Evolutionary conservation across 2,329 filamentous ascomycete genomes (phyloP), one percentile per base, ranked within the genome.

Genomic region (Neonectria punicea): DNA sequence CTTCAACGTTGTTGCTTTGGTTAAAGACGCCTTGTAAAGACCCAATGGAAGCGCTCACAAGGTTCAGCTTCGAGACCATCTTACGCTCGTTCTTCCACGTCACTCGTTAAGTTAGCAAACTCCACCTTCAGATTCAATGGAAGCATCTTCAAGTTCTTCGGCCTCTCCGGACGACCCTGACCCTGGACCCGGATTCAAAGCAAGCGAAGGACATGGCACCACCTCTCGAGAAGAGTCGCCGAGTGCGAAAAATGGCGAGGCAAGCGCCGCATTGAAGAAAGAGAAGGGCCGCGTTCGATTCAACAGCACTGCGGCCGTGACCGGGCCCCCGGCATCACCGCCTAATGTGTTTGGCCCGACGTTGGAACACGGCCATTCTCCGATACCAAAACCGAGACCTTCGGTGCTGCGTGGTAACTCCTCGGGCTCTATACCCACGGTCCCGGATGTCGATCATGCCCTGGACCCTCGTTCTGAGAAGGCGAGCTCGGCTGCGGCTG

Each of bases 271-370:
- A 30, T 36, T 67, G n/a, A 74, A 58, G 63, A 82, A 77, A 69
- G 83, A 85, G 65, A 85, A 83, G 67, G 82, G 80, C 3, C 80
- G 83, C 30, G 83, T 85, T 30, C 79, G 83, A 7, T 85, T 85
- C 68, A 84, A 84, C 70, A 85, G 82, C 74, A 80, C 77, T 61
- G 80, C 82, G 30, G 80, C 71, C 18, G 74, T 71, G 22, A 76
- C 70, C 44, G 76, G 66, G 63, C 77, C 70, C 53, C 74, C 67
- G 16, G 36, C 14, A 11, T 58, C 65, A 25, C 53, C 71, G n/a
- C 59, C 67, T 32, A 58, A 57, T 43, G 58, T 61, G 5, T 61
- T 65, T 34, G 49, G 51, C 28, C n/a, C 67, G 63, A 3, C 67
- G 9, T 59, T 70, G n/a, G 72, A 63, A 58, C 70, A 53, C 36